These are phyloP conservation scores for Toxoplasma gondii DNA, from an alignment of 169 alveolate genomes.

Conservation along the genomic window DNA sequence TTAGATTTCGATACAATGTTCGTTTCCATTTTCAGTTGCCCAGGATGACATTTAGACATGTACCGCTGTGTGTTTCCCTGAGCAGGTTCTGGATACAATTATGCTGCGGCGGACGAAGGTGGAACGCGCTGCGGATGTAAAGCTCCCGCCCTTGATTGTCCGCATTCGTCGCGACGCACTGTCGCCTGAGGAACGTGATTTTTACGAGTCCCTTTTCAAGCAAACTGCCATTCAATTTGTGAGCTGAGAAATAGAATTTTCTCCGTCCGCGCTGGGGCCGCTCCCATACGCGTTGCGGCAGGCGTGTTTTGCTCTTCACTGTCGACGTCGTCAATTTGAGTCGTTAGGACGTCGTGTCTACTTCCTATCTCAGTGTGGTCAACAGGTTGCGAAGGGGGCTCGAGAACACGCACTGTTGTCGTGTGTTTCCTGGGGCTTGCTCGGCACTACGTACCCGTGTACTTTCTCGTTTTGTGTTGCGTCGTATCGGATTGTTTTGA, in stretches of 20 bases:
- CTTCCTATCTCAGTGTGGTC: too few species aligned
- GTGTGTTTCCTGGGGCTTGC: too few species aligned
- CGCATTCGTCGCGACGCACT: slow-evolving; percentile 80
- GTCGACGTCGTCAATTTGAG: neutral
- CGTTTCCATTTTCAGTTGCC: too few species aligned
- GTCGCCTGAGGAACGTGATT: slow-evolving; percentile 84
- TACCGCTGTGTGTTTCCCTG: neutral
- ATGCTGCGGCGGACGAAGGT: slow-evolving; percentile 86
- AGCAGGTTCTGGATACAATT: slow-evolving; percentile 50
- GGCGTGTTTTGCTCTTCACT: slow-evolving; percentile 7
- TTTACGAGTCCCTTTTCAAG: slow-evolving; percentile 86
- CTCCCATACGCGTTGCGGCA: neutral
- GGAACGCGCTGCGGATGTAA: slow-evolving; percentile 85
- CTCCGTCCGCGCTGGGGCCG: neutral
- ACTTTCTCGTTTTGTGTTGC: too few species aligned
- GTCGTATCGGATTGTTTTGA: too few species aligned
- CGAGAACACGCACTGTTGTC: too few species aligned
- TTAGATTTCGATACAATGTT: too few species aligned
- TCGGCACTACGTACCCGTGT: too few species aligned
- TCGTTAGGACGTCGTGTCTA: neutral
- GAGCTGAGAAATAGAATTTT: neutral
- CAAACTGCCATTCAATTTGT: slow-evolving; percentile 78
- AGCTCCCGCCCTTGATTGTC: slow-evolving; percentile 85
- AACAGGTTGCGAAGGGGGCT: too few species aligned
- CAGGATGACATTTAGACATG: too few species aligned